These are phyloP conservation scores for Parathielavia hyrcaniae DNA, from an alignment of 495 filamentous ascomycete species.

Conservation along the genomic window DNA sequence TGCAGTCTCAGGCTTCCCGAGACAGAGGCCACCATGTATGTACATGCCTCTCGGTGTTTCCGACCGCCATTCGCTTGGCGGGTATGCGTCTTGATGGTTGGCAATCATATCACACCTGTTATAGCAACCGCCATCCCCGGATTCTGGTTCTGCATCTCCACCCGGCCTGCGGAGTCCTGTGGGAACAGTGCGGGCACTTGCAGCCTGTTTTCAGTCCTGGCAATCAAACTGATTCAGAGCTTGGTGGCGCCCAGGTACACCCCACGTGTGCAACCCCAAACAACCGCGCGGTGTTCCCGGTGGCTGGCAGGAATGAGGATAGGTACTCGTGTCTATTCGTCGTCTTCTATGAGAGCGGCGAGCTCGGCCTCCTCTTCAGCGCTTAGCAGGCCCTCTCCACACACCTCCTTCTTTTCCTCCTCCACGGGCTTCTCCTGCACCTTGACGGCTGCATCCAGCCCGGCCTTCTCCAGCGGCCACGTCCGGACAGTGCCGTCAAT, in stretches of 20 bases:
- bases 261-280: slow-evolving; percentile 15
- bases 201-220: slow-evolving; percentile 12
- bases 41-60: not conserved
- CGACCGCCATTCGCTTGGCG: not conserved
- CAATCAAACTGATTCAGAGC: slow-evolving; percentile 20
- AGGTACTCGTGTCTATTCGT: too few relatives aligned
- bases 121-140: not conserved
- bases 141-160: not conserved
- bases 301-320: not conserved
- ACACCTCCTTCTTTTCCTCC: slow-evolving; percentile 37
- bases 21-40: slow-evolving; percentile 1
- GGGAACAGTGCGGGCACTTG: slow-evolving; percentile 13
- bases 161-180: slow-evolving; percentile 1
- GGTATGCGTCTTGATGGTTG: not conserved
- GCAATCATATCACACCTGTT: not conserved
- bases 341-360: slow-evolving; percentile 79
- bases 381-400: slow-evolving; percentile 51
- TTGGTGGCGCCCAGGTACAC: slow-evolving; percentile 7
- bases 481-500: slow-evolving; percentile 83
- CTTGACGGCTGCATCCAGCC: slow-evolving; percentile 54
- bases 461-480: slow-evolving; percentile 64
- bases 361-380: slow-evolving; percentile 81
- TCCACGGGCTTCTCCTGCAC: slow-evolving; percentile 45
- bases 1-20: slow-evolving; percentile 4
- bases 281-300: not conserved